Evolutionary conservation across 139 green algal species (phyloP).

Genomic region (Chlorella sp.): DNA sequence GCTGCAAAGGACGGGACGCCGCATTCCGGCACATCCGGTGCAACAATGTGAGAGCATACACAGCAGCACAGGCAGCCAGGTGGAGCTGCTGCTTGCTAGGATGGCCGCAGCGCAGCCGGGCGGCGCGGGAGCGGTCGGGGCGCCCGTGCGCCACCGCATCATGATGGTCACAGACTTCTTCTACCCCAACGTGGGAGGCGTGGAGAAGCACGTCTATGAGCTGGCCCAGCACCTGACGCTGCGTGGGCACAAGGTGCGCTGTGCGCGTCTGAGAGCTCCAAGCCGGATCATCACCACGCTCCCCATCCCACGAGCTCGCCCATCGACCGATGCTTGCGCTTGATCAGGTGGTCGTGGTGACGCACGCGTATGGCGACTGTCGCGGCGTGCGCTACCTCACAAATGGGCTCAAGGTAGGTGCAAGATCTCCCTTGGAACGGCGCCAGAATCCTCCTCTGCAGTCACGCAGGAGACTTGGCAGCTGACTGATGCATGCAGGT

Average conservation of each 20-base stretch:
- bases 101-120: neutral
- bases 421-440: no score
- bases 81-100: no score
- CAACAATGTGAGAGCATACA: no score
- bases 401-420: slow-evolving; percentile 85
- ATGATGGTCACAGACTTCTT: slow-evolving; percentile 98
- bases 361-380: slow-evolving; percentile 43
- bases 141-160: slow-evolving; percentile 34
- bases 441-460: no score
- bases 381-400: slow-evolving; percentile 79
- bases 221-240: slow-evolving; percentile 83
- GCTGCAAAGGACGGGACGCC: no score
- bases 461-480: no score
- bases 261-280: neutral
- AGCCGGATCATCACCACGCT: neutral
- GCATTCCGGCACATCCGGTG: no score
- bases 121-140: no score
- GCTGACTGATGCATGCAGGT: slow-evolving; percentile 46
- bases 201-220: slow-evolving; percentile 96
- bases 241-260: slow-evolving; percentile 70
- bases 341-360: slow-evolving; percentile 49
- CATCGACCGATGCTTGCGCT: no score
- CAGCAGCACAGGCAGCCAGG: no score
- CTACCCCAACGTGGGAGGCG: slow-evolving; percentile 88
- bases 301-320: no score